Conservation (phyloP, 441 rosid genomes). For the Raphanus hybrid region DNA sequence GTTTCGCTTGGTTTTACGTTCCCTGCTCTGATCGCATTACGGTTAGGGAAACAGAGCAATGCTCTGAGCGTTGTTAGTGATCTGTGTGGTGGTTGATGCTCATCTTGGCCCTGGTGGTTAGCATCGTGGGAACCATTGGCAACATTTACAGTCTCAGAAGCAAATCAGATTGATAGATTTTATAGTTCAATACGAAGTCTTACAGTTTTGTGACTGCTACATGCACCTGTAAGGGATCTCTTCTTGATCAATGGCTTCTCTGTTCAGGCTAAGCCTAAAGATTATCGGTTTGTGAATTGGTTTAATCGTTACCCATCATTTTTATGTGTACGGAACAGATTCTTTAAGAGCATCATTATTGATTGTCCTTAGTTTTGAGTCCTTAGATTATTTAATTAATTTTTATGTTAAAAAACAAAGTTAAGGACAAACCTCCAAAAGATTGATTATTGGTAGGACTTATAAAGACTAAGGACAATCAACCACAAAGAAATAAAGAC, state of each 20-base stretch:
- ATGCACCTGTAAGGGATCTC: not conserved
- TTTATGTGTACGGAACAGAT: slow-evolving; percentile 32
- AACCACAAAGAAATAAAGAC: too few species aligned
- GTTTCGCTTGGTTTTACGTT: slow-evolving; percentile 91
- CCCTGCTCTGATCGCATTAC: slow-evolving; percentile 82
- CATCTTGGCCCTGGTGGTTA: slow-evolving; percentile 66
- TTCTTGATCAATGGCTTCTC: slow-evolving; percentile 16
- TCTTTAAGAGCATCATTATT: too few species aligned
- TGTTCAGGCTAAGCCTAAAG: slow-evolving; percentile 27
- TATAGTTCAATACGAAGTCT: slow-evolving; percentile 35
- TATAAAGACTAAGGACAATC: too few species aligned
- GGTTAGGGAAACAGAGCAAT: slow-evolving; percentile 55
- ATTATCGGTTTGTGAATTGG: slow-evolving; percentile 28
- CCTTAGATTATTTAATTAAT: too few species aligned
- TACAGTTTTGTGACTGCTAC: slow-evolving; percentile 27
- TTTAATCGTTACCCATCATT: slow-evolving; percentile 19
- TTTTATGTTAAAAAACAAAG: too few species aligned
- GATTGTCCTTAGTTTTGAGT: too few species aligned
- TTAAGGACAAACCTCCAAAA: too few species aligned
- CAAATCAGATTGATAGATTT: slow-evolving; percentile 52
- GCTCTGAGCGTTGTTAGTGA: slow-evolving; percentile 53
- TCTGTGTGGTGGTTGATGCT: slow-evolving; percentile 72
- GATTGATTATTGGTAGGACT: too few species aligned
- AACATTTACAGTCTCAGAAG: slow-evolving; percentile 68
- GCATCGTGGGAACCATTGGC: slow-evolving; percentile 74